These are phyloP conservation scores for Beauveria brongniartii DNA, from an alignment of 2,329 filamentous ascomycete genomes.

Conservation along the genomic window DNA sequence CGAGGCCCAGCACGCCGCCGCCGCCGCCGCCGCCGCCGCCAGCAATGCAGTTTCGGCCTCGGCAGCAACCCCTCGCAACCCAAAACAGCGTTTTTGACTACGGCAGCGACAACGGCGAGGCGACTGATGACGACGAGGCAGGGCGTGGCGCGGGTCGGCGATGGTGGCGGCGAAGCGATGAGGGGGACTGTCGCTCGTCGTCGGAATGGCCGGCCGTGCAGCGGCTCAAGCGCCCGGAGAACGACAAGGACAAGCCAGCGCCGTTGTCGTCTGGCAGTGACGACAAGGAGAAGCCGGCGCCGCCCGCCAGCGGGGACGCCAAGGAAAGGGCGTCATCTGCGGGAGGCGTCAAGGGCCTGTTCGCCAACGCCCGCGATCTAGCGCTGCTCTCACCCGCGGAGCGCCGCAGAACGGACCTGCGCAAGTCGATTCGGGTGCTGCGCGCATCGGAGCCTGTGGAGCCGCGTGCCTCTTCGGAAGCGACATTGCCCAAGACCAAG, in stretches of 20 bases:
- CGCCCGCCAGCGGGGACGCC: background rate
- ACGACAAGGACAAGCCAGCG: constrained; percentile 10
- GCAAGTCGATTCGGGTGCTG: constrained; percentile 29
- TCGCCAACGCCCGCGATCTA: constrained; percentile 19
- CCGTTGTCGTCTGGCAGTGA: background rate
- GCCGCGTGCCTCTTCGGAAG: too few relatives aligned
- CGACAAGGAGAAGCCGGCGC: background rate
- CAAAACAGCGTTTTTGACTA: constrained; percentile 24
- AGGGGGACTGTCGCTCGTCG: constrained; percentile 3
- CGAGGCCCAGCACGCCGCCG: background rate
- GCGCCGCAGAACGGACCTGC: constrained; percentile 26
- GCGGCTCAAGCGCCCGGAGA: constrained; percentile 10
- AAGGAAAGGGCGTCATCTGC: constrained; percentile 9
- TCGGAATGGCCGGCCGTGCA: constrained; percentile 12
- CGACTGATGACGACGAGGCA: constrained; percentile 1
- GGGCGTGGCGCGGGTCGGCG: constrained; percentile 7
- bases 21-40: background rate
- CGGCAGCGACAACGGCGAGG: constrained; percentile 22
- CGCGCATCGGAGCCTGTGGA: constrained; percentile 15
- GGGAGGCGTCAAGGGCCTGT: constrained; percentile 18
- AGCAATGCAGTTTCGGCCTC: background rate
- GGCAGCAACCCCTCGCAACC: background rate
- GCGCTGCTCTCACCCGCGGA: constrained; percentile 21
- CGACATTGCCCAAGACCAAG: too few relatives aligned
- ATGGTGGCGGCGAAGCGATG: constrained; percentile 16